Conservation (phyloP, 2,329 filamentous ascomycete species). For the Metarhizium humberi region DNA sequence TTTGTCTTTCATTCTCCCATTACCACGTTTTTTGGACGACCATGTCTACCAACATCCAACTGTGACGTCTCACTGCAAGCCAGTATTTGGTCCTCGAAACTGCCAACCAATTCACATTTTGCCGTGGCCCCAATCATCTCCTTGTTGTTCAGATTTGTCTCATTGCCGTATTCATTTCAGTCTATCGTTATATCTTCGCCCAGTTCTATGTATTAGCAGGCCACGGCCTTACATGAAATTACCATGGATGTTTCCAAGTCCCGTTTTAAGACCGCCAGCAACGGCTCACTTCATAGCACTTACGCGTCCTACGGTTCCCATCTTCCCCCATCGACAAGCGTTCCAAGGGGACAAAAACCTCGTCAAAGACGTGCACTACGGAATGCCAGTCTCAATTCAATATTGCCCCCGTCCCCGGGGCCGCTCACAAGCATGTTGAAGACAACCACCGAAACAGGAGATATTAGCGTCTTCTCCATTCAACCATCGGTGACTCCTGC, state of each 20-base stretch:
- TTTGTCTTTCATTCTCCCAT: conserved; percentile 5
- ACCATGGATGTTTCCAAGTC: conserved; percentile 20
- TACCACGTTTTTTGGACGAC: conserved; percentile 6
- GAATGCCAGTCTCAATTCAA: conserved; percentile 32
- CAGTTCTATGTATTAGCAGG: background rate
- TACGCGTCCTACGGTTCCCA: conserved; percentile 18
- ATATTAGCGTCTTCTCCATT: conserved; percentile 53
- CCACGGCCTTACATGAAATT: background rate
- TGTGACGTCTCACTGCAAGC: conserved; percentile 5
- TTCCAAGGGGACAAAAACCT: conserved; percentile 11
- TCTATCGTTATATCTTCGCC: conserved; percentile 6
- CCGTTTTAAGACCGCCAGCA: conserved; percentile 27
- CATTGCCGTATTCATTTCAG: conserved; percentile 3
- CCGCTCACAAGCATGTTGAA: conserved; percentile 56
- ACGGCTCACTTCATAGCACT: conserved; percentile 27
- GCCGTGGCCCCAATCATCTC: conserved; percentile 7
- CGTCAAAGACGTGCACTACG: conserved; percentile 30
- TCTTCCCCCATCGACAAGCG: conserved; percentile 8
- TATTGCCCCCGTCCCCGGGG: conserved; percentile 37
- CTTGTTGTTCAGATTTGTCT: conserved; percentile 7
- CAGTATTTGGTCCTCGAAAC: conserved; percentile 3
- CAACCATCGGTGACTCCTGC: conserved; percentile 21
- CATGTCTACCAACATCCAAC: conserved; percentile 8
- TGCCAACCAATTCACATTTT: conserved; percentile 1
- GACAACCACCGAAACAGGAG: conserved; percentile 57